phyloP scores from a whole-genome alignment of 2,329 filamentous ascomycete species.

The Colletotrichum camelliae region DNA sequence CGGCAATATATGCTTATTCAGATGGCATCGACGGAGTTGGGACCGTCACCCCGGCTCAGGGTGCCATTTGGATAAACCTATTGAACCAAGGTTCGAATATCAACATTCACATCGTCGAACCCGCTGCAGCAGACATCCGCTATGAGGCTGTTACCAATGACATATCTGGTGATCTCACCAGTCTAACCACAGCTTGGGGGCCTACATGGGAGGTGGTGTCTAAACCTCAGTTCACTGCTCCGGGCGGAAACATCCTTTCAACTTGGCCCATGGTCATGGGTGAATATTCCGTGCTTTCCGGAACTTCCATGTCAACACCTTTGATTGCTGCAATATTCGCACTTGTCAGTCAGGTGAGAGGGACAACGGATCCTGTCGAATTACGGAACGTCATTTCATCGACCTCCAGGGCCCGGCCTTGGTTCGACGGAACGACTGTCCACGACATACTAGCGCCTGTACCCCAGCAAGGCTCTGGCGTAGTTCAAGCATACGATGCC shows the following conservation, averaged over 20 bases:
- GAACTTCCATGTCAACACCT: slow-evolving; percentile 60
- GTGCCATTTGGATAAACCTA: not conserved
- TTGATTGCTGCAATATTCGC: slow-evolving; percentile 45
- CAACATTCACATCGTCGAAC: slow-evolving; percentile 24
- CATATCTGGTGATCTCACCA: not conserved
- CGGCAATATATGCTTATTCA: not conserved
- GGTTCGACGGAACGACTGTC: slow-evolving; percentile 29
- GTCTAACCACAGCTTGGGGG: slow-evolving; percentile 20
- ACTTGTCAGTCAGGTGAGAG: slow-evolving; percentile 32
- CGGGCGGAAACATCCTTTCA: slow-evolving; percentile 25
- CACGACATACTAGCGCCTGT: slow-evolving; percentile 34
- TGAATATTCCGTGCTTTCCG: slow-evolving; percentile 53
- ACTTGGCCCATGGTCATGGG: slow-evolving; percentile 28
- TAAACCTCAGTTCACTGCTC: slow-evolving; percentile 24
- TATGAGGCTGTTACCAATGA: not conserved
- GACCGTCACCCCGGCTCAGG: not conserved
- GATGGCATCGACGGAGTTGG: not conserved
- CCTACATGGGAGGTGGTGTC: slow-evolving; percentile 22
- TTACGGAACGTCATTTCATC: slow-evolving; percentile 31
- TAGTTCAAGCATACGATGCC: slow-evolving; percentile 46
- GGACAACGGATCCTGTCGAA: slow-evolving; percentile 27
- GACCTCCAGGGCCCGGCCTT: slow-evolving; percentile 32
- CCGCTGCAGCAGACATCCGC: not conserved
- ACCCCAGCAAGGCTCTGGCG: slow-evolving; percentile 46
- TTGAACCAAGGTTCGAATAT: slow-evolving; percentile 33